A percentile compares a stretch with the other conserved stretches of the same genome.
Conservation (phyloP, 371 early-diverging fungal species). For the Phascolomyces articulosus region DNA sequence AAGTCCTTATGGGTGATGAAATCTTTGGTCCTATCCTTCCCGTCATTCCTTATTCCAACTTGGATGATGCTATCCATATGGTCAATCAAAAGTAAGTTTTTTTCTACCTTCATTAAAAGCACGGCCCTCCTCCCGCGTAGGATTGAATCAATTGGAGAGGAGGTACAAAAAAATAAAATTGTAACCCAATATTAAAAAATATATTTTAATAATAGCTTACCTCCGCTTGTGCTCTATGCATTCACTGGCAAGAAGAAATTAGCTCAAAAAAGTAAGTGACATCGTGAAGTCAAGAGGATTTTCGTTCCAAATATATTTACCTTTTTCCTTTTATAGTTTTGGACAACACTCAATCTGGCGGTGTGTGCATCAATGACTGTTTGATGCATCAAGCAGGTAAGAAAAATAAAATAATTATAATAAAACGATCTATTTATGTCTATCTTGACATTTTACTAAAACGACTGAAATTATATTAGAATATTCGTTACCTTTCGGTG, state of each 20-base stretch:
- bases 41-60: slow-evolving; percentile 22
- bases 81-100: slow-evolving; percentile 31
- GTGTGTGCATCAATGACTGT: slow-evolving; percentile 75
- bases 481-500: slow-evolving; percentile 76
- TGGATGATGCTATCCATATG: slow-evolving; percentile 32
- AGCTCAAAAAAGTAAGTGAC: slow-evolving; percentile 24
- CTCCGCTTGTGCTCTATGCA: slow-evolving; percentile 32
- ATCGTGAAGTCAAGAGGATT: neutral
- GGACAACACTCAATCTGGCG: slow-evolving; percentile 72
- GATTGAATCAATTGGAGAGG: neutral
- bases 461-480: no score
- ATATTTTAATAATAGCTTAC: slow-evolving; percentile 14
- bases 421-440: no score
- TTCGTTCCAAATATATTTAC: neutral
- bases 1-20: slow-evolving; percentile 44
- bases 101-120: no score
- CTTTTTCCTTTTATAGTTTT: slow-evolving; percentile 33
- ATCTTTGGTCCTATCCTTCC: slow-evolving; percentile 89
- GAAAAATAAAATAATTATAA: no score
- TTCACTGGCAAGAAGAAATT: slow-evolving; percentile 29
- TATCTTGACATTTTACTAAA: no score
- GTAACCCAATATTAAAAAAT: no score
- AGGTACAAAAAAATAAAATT: neutral
- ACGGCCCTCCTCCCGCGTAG: no score
- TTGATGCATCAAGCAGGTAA: slow-evolving; percentile 62